Percentiles rank a stretch among this genome's conserved stretches.
These are phyloP conservation scores for Fusarium nematophilum DNA, from an alignment of 2,329 filamentous ascomycete genomes.

Conservation along the genomic window DNA sequence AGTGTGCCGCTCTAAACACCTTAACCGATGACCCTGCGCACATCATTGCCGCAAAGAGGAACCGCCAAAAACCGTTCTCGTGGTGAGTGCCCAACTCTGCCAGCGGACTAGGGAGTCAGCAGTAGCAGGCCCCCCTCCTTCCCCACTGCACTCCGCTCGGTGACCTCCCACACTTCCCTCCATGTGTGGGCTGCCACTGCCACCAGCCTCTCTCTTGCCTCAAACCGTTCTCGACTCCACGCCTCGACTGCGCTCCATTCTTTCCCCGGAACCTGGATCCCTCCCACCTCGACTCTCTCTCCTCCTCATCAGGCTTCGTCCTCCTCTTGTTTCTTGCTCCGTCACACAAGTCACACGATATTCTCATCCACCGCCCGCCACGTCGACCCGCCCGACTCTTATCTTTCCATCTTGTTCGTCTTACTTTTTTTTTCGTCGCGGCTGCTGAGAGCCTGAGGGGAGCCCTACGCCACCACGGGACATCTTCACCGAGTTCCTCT, in stretches of 20 bases:
- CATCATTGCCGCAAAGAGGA: slow-evolving; percentile 31
- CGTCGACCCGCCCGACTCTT: not conserved
- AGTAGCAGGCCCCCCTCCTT: slow-evolving; percentile 9
- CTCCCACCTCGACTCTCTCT: slow-evolving; percentile 34
- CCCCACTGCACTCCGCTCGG: slow-evolving; percentile 1
- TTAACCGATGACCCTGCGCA: slow-evolving; percentile 27
- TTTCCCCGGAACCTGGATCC: slow-evolving; percentile 11
- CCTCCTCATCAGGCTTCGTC: slow-evolving; percentile 22
- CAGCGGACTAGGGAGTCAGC: too few species aligned
- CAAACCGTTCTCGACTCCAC: slow-evolving; percentile 9
- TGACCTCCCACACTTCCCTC: not conserved
- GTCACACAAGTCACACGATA: slow-evolving; percentile 20
- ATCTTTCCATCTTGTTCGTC: not conserved
- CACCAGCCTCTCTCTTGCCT: slow-evolving; percentile 9
- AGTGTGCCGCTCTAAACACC: slow-evolving; percentile 29
- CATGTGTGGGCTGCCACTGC: slow-evolving; percentile 6
- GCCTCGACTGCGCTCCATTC: not conserved
- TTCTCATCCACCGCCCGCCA: not conserved
- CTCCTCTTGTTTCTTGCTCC: slow-evolving; percentile 13
- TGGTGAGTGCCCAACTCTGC: slow-evolving; percentile 3
- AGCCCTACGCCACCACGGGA: slow-evolving; percentile 17
- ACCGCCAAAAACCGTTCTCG: slow-evolving; percentile 1
- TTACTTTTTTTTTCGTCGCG: slow-evolving; percentile 9
- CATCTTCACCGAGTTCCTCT: slow-evolving; percentile 36
- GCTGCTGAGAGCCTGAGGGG: slow-evolving; percentile 13